Percentiles rank a stretch among this genome's conserved stretches.
Conservation (phyloP, 106 monocot species). For the Alisma plantagoaquatica region DNA sequence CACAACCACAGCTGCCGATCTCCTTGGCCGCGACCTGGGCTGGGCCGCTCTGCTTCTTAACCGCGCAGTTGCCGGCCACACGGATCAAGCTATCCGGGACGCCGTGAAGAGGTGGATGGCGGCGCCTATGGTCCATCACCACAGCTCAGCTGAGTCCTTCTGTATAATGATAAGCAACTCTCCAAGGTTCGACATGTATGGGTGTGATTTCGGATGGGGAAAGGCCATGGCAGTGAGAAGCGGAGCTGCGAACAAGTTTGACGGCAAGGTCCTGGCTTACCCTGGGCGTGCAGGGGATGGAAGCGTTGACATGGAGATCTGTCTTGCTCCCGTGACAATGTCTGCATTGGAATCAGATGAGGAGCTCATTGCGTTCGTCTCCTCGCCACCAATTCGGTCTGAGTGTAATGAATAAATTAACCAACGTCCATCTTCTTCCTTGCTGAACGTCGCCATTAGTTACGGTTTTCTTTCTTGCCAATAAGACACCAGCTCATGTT, state of each 20-base stretch:
- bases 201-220: too few species aligned
- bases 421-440: too few species aligned
- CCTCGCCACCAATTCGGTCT: too few species aligned
- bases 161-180: constrained; percentile 6
- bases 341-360: not conserved
- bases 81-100: constrained; percentile 15
- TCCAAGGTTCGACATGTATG: too few species aligned
- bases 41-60: too few species aligned
- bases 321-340: not conserved
- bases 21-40: constrained; percentile 23
- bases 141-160: not conserved
- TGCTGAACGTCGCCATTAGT: too few species aligned
- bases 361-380: too few species aligned
- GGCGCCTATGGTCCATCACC: constrained; percentile 3
- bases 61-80: constrained; percentile 14
- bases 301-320: too few species aligned
- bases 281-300: constrained; percentile 1
- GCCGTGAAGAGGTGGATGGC: not conserved
- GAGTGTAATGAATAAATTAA: too few species aligned
- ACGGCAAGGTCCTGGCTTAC: constrained; percentile 2
- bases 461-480: too few species aligned
- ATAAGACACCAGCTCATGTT: too few species aligned
- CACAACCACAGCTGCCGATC: constrained; percentile 28
- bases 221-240: not conserved
- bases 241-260: too few species aligned